phyloP scores from a whole-genome alignment of 2,329 filamentous ascomycete genomes.

The Colletotrichum filicis region DNA sequence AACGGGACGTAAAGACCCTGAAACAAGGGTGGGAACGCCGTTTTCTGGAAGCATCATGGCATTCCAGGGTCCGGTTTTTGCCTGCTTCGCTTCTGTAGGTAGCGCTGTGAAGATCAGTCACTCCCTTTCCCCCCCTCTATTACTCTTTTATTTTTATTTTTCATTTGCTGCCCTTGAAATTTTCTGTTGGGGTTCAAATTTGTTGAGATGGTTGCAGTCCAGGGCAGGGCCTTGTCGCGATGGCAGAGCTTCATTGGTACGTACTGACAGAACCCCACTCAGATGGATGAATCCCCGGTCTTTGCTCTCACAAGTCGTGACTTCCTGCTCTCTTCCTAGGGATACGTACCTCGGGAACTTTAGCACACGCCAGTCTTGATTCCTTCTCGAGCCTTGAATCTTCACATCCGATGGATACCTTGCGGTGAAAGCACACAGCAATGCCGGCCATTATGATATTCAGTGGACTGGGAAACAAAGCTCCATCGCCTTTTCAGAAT shows the following conservation, averaged over 20 bases:
- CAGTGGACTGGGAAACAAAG: not conserved
- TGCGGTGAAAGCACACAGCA: not conserved
- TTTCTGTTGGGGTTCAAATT: slow-evolving; percentile 34
- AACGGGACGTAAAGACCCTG: slow-evolving; percentile 11
- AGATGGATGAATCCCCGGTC: slow-evolving; percentile 7
- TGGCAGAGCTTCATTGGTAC: slow-evolving; percentile 15
- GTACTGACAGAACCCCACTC: slow-evolving; percentile 20
- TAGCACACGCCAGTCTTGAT: not conserved
- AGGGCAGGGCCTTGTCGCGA: slow-evolving; percentile 31
- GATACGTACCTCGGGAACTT: slow-evolving; percentile 13
- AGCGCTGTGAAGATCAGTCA: not conserved
- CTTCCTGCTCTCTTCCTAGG: not conserved
- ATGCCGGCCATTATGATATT: not conserved
- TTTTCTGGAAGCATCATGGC: slow-evolving; percentile 33
- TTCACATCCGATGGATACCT: not conserved
- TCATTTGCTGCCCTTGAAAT: slow-evolving; percentile 15
- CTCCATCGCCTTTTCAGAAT: not conserved
- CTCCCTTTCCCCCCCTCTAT: not conserved
- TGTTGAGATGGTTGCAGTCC: slow-evolving; percentile 32
- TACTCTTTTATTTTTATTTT: not conserved
- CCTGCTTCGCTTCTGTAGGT: slow-evolving; percentile 19
- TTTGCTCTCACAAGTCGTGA: not conserved
- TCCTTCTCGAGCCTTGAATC: not conserved
- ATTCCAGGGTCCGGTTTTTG: slow-evolving; percentile 23
- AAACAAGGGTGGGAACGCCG: slow-evolving; percentile 29